Evolutionary conservation across 2,329 filamentous ascomycete genomes (phyloP), one percentile per base, ranked within the genome.

Genomic region (Trichothecium roseum): DNA sequence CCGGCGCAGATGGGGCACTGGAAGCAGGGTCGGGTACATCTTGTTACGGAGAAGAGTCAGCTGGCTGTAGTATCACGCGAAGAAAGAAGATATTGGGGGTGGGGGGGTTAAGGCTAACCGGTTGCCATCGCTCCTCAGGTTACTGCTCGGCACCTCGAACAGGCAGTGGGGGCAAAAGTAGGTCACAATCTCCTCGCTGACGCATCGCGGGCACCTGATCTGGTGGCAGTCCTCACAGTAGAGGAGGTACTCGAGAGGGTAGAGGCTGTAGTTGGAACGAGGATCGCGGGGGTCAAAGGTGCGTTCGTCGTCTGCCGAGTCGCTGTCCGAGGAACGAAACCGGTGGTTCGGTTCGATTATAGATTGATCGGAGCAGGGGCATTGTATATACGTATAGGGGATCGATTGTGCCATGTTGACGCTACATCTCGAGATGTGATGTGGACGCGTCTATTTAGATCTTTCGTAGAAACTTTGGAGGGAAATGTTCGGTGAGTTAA

Each of bases 151-250:
- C 22, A 94, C 89, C 59, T 98, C 91, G 51, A 98, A 96, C 38
- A 98, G 63, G 55, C 91, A 98, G 55, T 78, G 89, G 5, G 91
- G 91, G 51, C 91, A 98, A 60, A 85, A 98, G 69, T 87, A 95
- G 36, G 85, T 91, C 32, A 94, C 79, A 37, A 94, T 87, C 62
- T 98, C 91, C 54, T 98, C 91, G 32, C 81, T 75, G 36, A 93
- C 84, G 53, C 91, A 98, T 62, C 87, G 72, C 5, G 86, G 84
- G 55, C 91, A 98, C 46, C 91, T 83, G 42, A 96, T 94, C 59
- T 94, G 83, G 55, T 94, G 86, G 57, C 91, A 98, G 56, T 96
- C 91, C 54, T 94, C 89, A 65, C 91, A 98, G 64, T 94, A 98
- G 28, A 96, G 72, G 18, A 98, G 74, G 54, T 95, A 81, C 52